Evolutionary conservation across 768 basidiomycete genomes (phyloP).

Genomic region (Boletellus ananiceps): DNA sequence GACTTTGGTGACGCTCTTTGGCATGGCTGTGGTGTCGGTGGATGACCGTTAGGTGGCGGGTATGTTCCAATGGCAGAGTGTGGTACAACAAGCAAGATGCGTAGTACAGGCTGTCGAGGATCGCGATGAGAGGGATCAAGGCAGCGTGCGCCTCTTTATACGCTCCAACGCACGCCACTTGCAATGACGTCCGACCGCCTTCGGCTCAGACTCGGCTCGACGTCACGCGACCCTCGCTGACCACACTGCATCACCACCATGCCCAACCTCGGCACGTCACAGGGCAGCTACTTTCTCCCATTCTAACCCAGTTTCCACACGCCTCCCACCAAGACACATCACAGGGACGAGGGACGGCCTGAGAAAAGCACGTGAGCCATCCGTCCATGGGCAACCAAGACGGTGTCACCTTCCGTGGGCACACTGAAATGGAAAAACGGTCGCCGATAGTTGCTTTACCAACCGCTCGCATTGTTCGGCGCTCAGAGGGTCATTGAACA

Average conservation of each 20-base stretch:
- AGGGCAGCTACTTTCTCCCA: conserved; percentile 23
- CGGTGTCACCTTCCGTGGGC: conserved; percentile 79
- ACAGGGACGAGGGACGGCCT: conserved; percentile 58
- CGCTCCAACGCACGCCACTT: conserved; percentile 13
- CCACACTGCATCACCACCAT: no score
- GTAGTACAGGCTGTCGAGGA: conserved; percentile 5
- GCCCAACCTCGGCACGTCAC: conserved; percentile 4
- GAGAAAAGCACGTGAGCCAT: not conserved
- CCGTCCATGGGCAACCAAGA: not conserved
- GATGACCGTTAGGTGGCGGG: conserved; percentile 5
- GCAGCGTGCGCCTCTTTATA: conserved; percentile 25
- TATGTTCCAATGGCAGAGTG: conserved; percentile 12
- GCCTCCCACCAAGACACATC: conserved; percentile 25
- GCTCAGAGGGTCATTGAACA: conserved; percentile 87
- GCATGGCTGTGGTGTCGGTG: conserved; percentile 28
- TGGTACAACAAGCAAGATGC: conserved; percentile 7
- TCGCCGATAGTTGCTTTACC: conserved; percentile 60
- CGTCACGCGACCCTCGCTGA: conserved; percentile 28
- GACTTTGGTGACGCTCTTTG: conserved; percentile 57
- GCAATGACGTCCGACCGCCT: conserved; percentile 21
- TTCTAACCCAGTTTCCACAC: conserved; percentile 13
- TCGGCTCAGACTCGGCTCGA: conserved; percentile 11
- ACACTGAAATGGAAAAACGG: conserved; percentile 89
- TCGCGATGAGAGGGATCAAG: not conserved
- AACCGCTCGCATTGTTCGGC: conserved; percentile 65